phyloP scores from a whole-genome alignment of 208 protist genomes.

The Acanthamoeba royreba region DNA sequence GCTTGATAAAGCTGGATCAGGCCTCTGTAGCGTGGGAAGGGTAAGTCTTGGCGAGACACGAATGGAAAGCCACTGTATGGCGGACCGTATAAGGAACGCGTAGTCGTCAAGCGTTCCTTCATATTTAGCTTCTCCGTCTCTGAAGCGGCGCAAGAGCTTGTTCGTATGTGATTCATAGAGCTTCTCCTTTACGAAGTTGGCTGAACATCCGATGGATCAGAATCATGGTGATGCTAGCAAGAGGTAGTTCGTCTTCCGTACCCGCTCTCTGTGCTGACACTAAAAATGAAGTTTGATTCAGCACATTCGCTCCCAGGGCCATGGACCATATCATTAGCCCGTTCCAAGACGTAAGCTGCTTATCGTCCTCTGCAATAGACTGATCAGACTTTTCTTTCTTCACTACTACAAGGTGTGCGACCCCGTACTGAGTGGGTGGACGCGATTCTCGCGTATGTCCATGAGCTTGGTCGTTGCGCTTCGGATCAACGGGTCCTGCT shows the following conservation, averaged over 20 bases:
- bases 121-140: neutral
- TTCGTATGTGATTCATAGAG: neutral
- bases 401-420: neutral
- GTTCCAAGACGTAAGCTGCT: conserved; percentile 60
- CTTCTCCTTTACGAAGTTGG: conserved; percentile 50
- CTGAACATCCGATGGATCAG: neutral
- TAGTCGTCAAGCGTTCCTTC: conserved; percentile 42
- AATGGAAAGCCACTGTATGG: neutral
- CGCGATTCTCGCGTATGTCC: neutral
- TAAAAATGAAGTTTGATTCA: neutral
- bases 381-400: too few relatives aligned
- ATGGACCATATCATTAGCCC: conserved; percentile 60
- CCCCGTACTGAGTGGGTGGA: conserved; percentile 11
- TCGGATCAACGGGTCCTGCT: neutral
- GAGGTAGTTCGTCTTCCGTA: too few relatives aligned
- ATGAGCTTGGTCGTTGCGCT: neutral
- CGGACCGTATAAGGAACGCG: neutral
- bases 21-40: neutral
- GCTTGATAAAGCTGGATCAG: conserved; percentile 49
- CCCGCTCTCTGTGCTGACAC: conserved; percentile 12
- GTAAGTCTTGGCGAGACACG: neutral
- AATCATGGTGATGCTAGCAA: too few relatives aligned
- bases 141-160: neutral
- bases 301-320: neutral
- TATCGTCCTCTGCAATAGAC: conserved; percentile 48